These are phyloP conservation scores for Lodderomyces jiufengensis DNA, from an alignment of 1,139 yeast species.

Conservation along the genomic window DNA sequence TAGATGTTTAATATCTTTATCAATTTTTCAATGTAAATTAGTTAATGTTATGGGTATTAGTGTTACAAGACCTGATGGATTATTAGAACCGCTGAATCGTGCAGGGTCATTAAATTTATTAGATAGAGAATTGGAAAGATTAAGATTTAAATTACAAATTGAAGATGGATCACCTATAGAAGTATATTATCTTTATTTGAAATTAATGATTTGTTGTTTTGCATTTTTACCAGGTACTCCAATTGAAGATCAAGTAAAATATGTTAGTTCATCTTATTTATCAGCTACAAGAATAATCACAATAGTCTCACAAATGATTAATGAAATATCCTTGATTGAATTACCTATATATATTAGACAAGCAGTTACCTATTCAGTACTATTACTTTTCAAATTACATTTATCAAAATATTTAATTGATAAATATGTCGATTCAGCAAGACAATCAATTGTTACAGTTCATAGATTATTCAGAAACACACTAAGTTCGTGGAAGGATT, in stretches of 20 bases:
- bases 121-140: slow-evolving; percentile 73
- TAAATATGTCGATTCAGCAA: slow-evolving; percentile 79
- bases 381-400: slow-evolving; percentile 77
- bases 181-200: slow-evolving; percentile 73
- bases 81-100: slow-evolving; percentile 79
- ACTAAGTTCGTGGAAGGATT: slow-evolving; percentile 86
- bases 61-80: slow-evolving; percentile 86
- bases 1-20: slow-evolving; percentile 66
- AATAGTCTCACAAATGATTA: slow-evolving; percentile 63
- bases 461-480: slow-evolving; percentile 85
- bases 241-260: slow-evolving; percentile 79
- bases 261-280: slow-evolving; percentile 77
- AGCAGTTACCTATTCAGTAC: slow-evolving; percentile 76
- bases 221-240: slow-evolving; percentile 92
- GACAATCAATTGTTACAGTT: slow-evolving; percentile 91
- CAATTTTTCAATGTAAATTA: slow-evolving; percentile 81
- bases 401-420: slow-evolving; percentile 73
- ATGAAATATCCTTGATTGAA: slow-evolving; percentile 70
- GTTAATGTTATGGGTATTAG: slow-evolving; percentile 86
- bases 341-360: slow-evolving; percentile 86
- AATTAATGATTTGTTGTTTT: slow-evolving; percentile 81
- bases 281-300: slow-evolving; percentile 83
- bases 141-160: slow-evolving; percentile 59
- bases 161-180: slow-evolving; percentile 68
- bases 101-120: slow-evolving; percentile 74